Percentiles rank a stretch among this genome's conserved stretches.
These are phyloP conservation scores for Puccinia polysora DNA, from an alignment of 1,284 basidiomycete species.

Conservation along the genomic window DNA sequence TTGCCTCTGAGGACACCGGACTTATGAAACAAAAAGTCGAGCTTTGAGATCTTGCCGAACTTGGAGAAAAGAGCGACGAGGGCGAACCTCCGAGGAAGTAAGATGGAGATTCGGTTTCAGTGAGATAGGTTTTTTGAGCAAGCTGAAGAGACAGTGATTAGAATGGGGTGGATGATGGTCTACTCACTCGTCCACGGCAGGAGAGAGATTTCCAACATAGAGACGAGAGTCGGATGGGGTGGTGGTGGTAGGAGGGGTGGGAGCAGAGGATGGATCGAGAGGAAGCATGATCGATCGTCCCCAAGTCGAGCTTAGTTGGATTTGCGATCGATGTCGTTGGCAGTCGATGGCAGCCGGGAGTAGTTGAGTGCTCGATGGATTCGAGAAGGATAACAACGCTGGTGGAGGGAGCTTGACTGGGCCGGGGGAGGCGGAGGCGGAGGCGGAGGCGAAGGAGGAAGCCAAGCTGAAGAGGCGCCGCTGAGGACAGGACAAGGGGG, in stretches of 20 bases:
- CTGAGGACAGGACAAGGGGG: too few species aligned
- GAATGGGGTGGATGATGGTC: neutral
- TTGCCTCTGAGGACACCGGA: slow-evolving; percentile 79
- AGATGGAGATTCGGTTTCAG: neutral
- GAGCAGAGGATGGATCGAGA: neutral
- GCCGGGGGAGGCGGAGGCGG: too few species aligned
- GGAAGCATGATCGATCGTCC: neutral
- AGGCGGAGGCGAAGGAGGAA: too few species aligned
- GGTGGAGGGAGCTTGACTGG: too few species aligned
- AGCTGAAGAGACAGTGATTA: neutral
- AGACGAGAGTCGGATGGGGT: slow-evolving; percentile 58
- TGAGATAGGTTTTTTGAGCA: neutral
- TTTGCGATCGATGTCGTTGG: neutral
- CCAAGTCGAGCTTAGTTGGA: neutral
- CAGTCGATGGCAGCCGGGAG: too few species aligned
- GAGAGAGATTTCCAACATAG: slow-evolving; percentile 84
- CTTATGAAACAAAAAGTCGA: slow-evolving; percentile 95
- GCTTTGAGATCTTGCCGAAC: slow-evolving; percentile 81
- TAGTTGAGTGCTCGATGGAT: too few species aligned
- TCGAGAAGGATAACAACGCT: too few species aligned
- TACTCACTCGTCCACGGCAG: slow-evolving; percentile 79
- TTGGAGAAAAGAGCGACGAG: slow-evolving; percentile 83
- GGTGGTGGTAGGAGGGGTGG: neutral
- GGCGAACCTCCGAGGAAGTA: slow-evolving; percentile 62
- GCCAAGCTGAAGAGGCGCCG: too few species aligned